Evolutionary conservation across 176 grass and related monocot genomes (phyloP), one percentile per base, ranked within the genome.

Genomic region (Elymus sibiricus): DNA sequence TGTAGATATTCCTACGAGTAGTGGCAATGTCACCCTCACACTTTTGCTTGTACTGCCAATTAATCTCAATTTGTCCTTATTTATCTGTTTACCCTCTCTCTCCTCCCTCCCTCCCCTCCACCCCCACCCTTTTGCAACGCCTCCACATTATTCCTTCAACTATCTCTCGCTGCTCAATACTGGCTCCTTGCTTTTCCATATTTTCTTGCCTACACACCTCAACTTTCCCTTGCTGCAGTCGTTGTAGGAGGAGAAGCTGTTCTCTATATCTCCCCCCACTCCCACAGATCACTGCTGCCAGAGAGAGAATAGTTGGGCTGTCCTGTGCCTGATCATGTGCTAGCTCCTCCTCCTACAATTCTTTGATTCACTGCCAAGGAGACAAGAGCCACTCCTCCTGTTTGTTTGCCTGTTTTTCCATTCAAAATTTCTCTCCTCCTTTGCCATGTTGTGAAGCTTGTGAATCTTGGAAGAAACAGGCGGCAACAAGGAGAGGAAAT

Each of bases 11-110:
- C 90, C 78, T 82, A 83, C 70, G 90, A 88, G 90, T 88, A 85
- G 90, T 91, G 90, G 82, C 90, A 85, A 82, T 88, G 90, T 91
- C 90, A 71, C 86, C 77, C 90, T 91, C 90, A 91, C 82, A 84
- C 86, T 88, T 91, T 88, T 88, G 39, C 90, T 82, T 91, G 90
- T 91, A 91, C 86, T 85, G 77, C 82, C 77, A 91, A 91, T 91
- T 88, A 91, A 88, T 88, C 90, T 14, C 89, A 43, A 70, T 88
- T 88, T 91, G 86, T 91, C 89, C 89, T 88, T 81, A 55, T 88
- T 91, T 91, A 91, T 91, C 85, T 91, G 76, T 88, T 91, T 85
- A 76, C 82, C 25, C 76, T 59, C 82, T 67, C 63, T 37, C 31
- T 40, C 32, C 47, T 21, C 59, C 85, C 83, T 4, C 3, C 32